A percentile compares a stretch with the other conserved stretches of the same genome.
Conservation (phyloP, 2,329 filamentous ascomycete species). For the Calonectria pteridis region DNA sequence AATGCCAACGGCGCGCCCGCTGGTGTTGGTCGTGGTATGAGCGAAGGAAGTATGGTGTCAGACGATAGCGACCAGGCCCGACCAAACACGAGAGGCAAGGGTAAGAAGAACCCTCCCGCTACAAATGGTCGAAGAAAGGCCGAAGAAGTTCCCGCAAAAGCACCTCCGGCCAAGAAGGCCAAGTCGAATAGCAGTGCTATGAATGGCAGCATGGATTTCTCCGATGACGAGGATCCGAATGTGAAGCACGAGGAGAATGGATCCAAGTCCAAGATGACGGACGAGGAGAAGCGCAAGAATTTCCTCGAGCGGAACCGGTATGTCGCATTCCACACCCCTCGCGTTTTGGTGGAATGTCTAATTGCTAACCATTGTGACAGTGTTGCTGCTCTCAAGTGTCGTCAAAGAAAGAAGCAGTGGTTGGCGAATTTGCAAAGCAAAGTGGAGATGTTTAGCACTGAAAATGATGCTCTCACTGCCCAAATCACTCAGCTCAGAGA, state of each 20-base stretch:
- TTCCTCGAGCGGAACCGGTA: conserved; percentile 97
- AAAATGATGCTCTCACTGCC: conserved; percentile 88
- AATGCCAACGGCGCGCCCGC: conserved; percentile 61
- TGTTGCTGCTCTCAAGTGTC: conserved; percentile 95
- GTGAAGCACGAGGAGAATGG: conserved; percentile 41
- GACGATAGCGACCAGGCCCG: conserved; percentile 80
- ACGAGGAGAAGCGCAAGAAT: conserved; percentile 98
- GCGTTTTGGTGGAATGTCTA: background rate
- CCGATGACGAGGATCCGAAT: conserved; percentile 67
- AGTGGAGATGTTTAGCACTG: conserved; percentile 90
- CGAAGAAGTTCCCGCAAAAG: conserved; percentile 74
- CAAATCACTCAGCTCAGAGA: conserved; percentile 89
- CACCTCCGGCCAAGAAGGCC: conserved; percentile 75
- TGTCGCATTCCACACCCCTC: conserved; percentile 45
- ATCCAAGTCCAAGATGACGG: conserved; percentile 54
- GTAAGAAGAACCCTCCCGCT: conserved; percentile 72
- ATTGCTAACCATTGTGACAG: conserved; percentile 58
- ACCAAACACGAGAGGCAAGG: conserved; percentile 73
- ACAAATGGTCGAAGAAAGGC: conserved; percentile 83
- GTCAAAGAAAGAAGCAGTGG: conserved; percentile 99
- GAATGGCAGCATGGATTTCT: conserved; percentile 63
- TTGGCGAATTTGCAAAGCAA: conserved; percentile 93
- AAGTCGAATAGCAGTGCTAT: conserved; percentile 59
- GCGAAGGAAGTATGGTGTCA: conserved; percentile 78
- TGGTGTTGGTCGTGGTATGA: conserved; percentile 66